These are phyloP conservation scores for Ophiognomonia clavigignenti-juglandacearum DNA, from an alignment of 2,329 filamentous ascomycete species.

Conservation along the genomic window DNA sequence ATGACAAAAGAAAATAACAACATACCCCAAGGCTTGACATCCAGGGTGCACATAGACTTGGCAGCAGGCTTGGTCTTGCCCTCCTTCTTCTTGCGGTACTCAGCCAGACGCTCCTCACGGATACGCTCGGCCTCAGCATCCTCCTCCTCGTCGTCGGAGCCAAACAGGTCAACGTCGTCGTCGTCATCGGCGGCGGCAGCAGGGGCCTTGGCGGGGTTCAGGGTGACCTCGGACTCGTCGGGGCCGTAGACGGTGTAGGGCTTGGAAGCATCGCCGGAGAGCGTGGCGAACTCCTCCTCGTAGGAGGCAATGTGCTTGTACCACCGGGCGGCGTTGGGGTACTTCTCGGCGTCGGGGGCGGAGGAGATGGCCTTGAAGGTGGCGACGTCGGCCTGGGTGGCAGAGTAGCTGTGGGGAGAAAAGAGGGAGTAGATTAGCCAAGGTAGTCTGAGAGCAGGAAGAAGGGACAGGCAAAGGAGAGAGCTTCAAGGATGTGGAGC, in stretches of 20 bases:
- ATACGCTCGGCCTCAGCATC: slow-evolving; percentile 79
- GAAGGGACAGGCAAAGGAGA: too few relatives aligned
- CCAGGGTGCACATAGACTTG: slow-evolving; percentile 93
- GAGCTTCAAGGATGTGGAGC: neutral
- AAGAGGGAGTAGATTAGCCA: slow-evolving; percentile 3
- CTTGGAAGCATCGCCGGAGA: slow-evolving; percentile 88
- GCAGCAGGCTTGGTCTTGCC: slow-evolving; percentile 85
- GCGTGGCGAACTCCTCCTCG: slow-evolving; percentile 85
- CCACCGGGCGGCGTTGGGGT: slow-evolving; percentile 92
- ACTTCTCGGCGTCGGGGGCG: slow-evolving; percentile 76
- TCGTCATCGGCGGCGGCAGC: slow-evolving; percentile 65
- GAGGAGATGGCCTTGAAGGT: slow-evolving; percentile 84
- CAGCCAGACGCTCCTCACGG: slow-evolving; percentile 84
- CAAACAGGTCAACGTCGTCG: slow-evolving; percentile 90
- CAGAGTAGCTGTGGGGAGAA: slow-evolving; percentile 40
- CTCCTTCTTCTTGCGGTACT: slow-evolving; percentile 97
- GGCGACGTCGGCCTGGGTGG: slow-evolving; percentile 93
- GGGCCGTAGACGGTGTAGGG: slow-evolving; percentile 88
- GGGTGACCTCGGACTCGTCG: slow-evolving; percentile 67
- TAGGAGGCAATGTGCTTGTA: slow-evolving; percentile 97
- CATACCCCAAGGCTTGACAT: slow-evolving; percentile 99
- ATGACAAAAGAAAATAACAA: slow-evolving; percentile 26
- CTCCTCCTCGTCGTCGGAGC: slow-evolving; percentile 89
- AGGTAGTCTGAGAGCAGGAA: neutral
- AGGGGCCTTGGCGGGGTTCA: slow-evolving; percentile 83